Evolutionary conservation across 306 rosid species (phyloP), one percentile per base, ranked within the genome.

Genomic region (Quercus bicolor): DNA sequence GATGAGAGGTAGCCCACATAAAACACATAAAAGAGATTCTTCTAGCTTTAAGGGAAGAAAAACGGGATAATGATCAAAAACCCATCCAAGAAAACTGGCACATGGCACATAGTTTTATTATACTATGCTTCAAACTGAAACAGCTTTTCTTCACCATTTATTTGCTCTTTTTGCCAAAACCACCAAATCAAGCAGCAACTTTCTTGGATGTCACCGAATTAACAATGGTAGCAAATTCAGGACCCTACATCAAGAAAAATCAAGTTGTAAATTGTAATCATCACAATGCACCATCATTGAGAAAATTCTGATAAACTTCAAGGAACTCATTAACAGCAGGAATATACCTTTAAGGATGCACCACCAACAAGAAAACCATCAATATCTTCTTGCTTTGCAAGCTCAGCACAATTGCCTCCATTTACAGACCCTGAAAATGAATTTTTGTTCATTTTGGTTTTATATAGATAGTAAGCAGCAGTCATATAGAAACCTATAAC

Each of bases 321-420:
- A 62, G 10, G 40, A 77, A 70, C 84, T 28, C 16, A 73, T 15
- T 43, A 16, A 68, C 40, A 54, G 11, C 21, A 56, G 77, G 10
- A 62, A 20, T 34, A 72, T 87, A 91, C 99, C 99, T 96, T 96
- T 45, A 96, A 75, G 37, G 99, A 96, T 83, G 99, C 98, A 73
- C 99, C 99, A 43, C 99, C 99, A 13, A 96, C 99, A 3, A 96
- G 94, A 84, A 96, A 96, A 75, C 99, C 99, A 75, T 96, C 99
- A 69, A 96, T 96, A 68, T 96, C 99, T 84, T 96, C 98, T 84
- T 96, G 78, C 89, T 91, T 93, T 31, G 99, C 96, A 0, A 96
- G 97, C 87, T 93, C 99, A 75, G 93, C 89, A 84, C 86, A 85
- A 84, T 93, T 96, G 74, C 97, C 88, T 52, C 93, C 98, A 75